Evolutionary conservation across 768 basidiomycete genomes (phyloP).

Genomic region (Astraeus odoratus): DNA sequence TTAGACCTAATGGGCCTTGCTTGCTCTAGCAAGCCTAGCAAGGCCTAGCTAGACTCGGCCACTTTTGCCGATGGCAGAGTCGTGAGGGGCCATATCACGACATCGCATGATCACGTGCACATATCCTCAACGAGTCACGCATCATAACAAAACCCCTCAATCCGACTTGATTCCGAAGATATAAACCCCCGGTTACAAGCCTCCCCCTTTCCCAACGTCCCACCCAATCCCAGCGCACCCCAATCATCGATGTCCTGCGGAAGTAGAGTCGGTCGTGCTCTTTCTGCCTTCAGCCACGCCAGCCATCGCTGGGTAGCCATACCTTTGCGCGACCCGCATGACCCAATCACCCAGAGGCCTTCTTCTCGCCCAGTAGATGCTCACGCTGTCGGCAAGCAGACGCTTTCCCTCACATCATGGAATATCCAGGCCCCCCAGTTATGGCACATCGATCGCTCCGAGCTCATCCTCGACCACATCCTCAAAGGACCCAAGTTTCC

Average conservation of each 20-base stretch:
- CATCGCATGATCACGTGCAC: too few relatives aligned
- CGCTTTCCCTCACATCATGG: constrained; percentile 30
- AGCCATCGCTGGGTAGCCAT: constrained; percentile 9
- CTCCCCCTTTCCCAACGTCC: too few relatives aligned
- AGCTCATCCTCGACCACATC: constrained; percentile 29
- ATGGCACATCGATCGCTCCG: constrained; percentile 26
- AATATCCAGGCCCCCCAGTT: constrained; percentile 32
- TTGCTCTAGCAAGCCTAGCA: too few relatives aligned
- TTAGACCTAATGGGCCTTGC: too few relatives aligned
- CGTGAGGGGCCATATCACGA: too few relatives aligned
- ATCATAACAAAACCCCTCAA: too few relatives aligned
- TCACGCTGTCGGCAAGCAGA: neutral
- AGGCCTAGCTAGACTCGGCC: too few relatives aligned
- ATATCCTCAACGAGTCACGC: too few relatives aligned
- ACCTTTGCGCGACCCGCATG: constrained; percentile 7
- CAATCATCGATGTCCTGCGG: neutral
- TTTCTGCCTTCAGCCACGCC: constrained; percentile 9
- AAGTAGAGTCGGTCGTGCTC: constrained; percentile 2
- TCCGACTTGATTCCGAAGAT: too few relatives aligned
- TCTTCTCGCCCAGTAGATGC: constrained; percentile 2
- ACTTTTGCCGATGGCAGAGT: too few relatives aligned
- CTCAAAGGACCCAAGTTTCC: constrained; percentile 25
- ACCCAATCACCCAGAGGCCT: constrained; percentile 7
- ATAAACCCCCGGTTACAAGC: too few relatives aligned
- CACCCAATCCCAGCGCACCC: too few relatives aligned